Conservation (phyloP, 2,329 filamentous ascomycete genomes). For the Fusarium algeriense region DNA sequence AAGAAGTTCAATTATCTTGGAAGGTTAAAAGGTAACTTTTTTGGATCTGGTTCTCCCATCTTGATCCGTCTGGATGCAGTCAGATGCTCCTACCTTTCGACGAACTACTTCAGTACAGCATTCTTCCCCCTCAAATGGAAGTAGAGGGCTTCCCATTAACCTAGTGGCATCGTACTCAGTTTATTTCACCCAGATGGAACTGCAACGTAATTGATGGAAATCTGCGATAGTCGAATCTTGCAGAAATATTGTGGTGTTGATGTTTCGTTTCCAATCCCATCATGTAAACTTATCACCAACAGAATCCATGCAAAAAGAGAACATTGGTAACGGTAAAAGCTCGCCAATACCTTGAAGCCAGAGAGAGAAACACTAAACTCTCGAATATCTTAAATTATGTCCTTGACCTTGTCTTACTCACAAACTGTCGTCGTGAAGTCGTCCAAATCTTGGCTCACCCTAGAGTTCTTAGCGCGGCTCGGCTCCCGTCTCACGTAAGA, state of each 20-base stretch:
- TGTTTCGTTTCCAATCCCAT: not conserved
- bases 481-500: conserved; percentile 27
- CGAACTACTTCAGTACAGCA: not conserved
- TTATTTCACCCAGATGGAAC: not conserved
- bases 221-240: too few species aligned
- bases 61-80: not conserved
- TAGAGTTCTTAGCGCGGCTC: conserved; percentile 10
- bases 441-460: not conserved
- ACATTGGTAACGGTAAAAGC: rapidly evolving
- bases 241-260: not conserved
- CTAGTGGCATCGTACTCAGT: not conserved
- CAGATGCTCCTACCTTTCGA: rapidly evolving
- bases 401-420: rapidly evolving
- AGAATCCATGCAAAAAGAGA: not conserved
- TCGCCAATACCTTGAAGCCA: too few species aligned
- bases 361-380: rapidly evolving
- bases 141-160: rapidly evolving
- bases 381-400: not conserved
- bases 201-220: not conserved
- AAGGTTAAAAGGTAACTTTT: too few species aligned
- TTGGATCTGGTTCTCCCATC: not conserved
- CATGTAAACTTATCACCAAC: too few species aligned
- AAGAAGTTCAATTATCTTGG: rapidly evolving
- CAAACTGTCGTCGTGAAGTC: not conserved
- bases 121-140: not conserved